Evolutionary conservation across 2,329 filamentous ascomycete genomes (phyloP).

Genomic region (Cercospora zeina): DNA sequence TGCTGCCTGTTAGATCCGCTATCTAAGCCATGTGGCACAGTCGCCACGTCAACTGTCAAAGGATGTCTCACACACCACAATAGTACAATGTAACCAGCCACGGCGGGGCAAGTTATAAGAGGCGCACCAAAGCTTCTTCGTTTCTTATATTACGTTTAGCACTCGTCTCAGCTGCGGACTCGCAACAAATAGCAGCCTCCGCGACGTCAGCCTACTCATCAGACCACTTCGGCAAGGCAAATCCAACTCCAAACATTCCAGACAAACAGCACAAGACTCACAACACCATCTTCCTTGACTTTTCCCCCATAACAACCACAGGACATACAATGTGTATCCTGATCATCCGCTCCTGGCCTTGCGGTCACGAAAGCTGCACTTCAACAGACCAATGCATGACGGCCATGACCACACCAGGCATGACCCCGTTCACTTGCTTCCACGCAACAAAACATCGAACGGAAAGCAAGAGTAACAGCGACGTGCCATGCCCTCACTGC

Average conservation of each 20-base stretch:
- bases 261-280: conserved; percentile 2
- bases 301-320: not conserved
- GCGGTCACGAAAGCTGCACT: conserved; percentile 24
- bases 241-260: not conserved
- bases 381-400: conserved; percentile 22
- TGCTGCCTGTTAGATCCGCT: conserved; percentile 3
- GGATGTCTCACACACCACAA: conserved; percentile 12
- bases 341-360: conserved; percentile 24
- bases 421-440: conserved; percentile 20
- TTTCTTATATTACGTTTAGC: not conserved
- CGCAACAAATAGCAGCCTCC: not conserved
- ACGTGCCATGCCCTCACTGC: conserved; percentile 24
- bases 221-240: not conserved
- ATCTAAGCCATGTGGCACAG: conserved; percentile 7
- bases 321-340: conserved; percentile 27
- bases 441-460: conserved; percentile 9
- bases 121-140: not conserved
- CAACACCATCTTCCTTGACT: not conserved
- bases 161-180: not conserved
- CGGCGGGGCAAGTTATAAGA: conserved; percentile 10
- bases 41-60: conserved; percentile 2
- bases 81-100: conserved; percentile 16
- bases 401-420: conserved; percentile 19
- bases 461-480: not conserved
- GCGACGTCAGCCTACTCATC: not conserved